Conservation (phyloP, 2,329 filamentous ascomycete species). For the Chlorencoelia australis region DNA sequence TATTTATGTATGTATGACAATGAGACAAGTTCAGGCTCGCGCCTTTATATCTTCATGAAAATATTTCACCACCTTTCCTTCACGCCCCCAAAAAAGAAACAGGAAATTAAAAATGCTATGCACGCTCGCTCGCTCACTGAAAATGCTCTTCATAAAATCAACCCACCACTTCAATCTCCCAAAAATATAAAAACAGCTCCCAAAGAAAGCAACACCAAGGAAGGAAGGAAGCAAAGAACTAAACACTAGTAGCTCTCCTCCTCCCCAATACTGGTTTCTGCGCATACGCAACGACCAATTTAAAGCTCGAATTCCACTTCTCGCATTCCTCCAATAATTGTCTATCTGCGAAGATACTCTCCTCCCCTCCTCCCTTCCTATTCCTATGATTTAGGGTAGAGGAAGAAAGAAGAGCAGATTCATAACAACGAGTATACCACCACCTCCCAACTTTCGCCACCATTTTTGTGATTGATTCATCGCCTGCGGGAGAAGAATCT, state of each 20-base stretch:
- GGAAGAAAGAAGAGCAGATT: conserved; percentile 30
- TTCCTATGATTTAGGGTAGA: not conserved
- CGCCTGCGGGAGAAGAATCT: conserved; percentile 57
- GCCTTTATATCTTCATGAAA: too few relatives aligned
- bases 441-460: conserved; percentile 85
- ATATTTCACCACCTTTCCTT: too few relatives aligned
- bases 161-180: too few relatives aligned
- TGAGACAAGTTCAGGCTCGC: too few relatives aligned
- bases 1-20: too few relatives aligned
- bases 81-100: too few relatives aligned
- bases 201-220: too few relatives aligned
- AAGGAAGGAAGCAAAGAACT: conserved; percentile 4
- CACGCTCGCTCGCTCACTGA: too few relatives aligned
- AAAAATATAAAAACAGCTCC: too few relatives aligned
- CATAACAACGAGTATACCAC: conserved; percentile 95
- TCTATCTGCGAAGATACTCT: conserved; percentile 71
- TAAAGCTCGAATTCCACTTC: conserved; percentile 75
- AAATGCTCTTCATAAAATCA: too few relatives aligned
- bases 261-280: conserved; percentile 22
- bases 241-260: conserved; percentile 22
- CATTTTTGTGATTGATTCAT: conserved; percentile 84
- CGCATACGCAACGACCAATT: conserved; percentile 79
- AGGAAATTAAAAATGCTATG: too few relatives aligned
- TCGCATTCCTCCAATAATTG: conserved; percentile 75
- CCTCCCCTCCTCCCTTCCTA: conserved; percentile 17